These are phyloP conservation scores for Phytopythium kandeliae DNA, from an alignment of 352 stramenopile species.

Conservation along the genomic window DNA sequence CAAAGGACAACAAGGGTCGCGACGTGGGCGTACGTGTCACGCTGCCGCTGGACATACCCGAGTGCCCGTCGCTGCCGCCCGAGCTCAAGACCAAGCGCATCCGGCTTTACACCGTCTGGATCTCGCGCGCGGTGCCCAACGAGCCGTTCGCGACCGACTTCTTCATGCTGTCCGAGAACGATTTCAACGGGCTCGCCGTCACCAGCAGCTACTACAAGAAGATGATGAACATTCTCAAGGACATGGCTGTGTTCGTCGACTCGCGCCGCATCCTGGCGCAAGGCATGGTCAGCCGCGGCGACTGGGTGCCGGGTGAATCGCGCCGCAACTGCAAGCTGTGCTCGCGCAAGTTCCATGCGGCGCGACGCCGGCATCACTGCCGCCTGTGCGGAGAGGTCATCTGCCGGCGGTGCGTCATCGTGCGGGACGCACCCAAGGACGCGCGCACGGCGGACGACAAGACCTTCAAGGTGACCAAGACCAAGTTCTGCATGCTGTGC, in stretches of 20 bases:
- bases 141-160: constrained; percentile 36
- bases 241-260: constrained; percentile 57
- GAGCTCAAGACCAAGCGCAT: constrained; percentile 51
- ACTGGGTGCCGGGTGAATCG: constrained; percentile 42
- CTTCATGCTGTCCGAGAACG: constrained; percentile 55
- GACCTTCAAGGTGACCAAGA: constrained; percentile 53
- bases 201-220: constrained; percentile 37
- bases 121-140: constrained; percentile 32
- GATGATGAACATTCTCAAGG: constrained; percentile 55
- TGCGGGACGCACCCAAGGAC: constrained; percentile 41
- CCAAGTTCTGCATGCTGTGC: constrained; percentile 64
- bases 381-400: constrained; percentile 77
- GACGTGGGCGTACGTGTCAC: constrained; percentile 70
- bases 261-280: constrained; percentile 50
- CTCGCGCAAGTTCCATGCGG: constrained; percentile 49
- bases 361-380: constrained; percentile 69
- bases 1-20: constrained; percentile 43
- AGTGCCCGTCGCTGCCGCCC: constrained; percentile 45
- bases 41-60: constrained; percentile 48
- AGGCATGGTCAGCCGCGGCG: constrained; percentile 32
- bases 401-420: constrained; percentile 60
- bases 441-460: constrained; percentile 15
- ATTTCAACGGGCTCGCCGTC: constrained; percentile 31
- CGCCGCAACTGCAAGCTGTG: constrained; percentile 60
- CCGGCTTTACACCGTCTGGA: constrained; percentile 47